phyloP scores from a whole-genome alignment of 2,329 filamentous ascomycete genomes.

The Alternaria rosae region DNA sequence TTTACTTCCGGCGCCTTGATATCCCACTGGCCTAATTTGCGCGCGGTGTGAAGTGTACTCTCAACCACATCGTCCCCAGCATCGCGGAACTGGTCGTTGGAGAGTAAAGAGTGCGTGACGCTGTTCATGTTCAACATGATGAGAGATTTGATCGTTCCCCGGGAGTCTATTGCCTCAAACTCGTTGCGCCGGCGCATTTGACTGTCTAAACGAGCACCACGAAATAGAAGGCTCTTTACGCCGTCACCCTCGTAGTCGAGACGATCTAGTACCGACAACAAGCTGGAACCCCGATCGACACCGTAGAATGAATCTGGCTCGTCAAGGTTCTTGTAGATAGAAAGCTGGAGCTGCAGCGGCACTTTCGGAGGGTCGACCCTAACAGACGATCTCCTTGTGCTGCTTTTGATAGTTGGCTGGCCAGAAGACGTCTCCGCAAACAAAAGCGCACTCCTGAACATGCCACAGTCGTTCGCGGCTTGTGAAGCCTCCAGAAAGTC shows the following conservation, averaged over 20 bases:
- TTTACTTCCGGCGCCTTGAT: slow-evolving; percentile 73
- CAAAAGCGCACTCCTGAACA: slow-evolving; percentile 86
- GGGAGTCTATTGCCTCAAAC: slow-evolving; percentile 65
- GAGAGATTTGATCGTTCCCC: slow-evolving; percentile 77
- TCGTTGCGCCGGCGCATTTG: slow-evolving; percentile 71
- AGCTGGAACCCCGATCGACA: slow-evolving; percentile 76
- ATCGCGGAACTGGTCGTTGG: slow-evolving; percentile 69
- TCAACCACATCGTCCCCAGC: slow-evolving; percentile 68
- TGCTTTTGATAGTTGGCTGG: slow-evolving; percentile 54
- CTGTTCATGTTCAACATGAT: slow-evolving; percentile 84
- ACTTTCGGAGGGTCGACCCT: slow-evolving; percentile 55
- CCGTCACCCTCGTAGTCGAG: slow-evolving; percentile 91
- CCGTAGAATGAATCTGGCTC: slow-evolving; percentile 98
- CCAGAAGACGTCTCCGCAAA: slow-evolving; percentile 78
- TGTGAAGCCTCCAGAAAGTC: slow-evolving; percentile 74
- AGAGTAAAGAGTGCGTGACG: slow-evolving; percentile 80
- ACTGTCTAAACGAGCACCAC: slow-evolving; percentile 89
- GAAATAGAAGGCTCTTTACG: slow-evolving; percentile 84
- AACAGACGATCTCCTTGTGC: slow-evolving; percentile 70
- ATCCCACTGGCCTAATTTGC: slow-evolving; percentile 90
- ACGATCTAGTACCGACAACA: slow-evolving; percentile 79
- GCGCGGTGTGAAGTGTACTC: slow-evolving; percentile 78
- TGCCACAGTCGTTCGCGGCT: slow-evolving; percentile 78
- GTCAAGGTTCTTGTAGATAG: slow-evolving; percentile 90
- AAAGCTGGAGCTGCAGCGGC: slow-evolving; percentile 74